A percentile compares a stretch with the other conserved stretches of the same genome.
phyloP scores from a whole-genome alignment of 31 red algal species.

The Asparagopsis taxiformis region DNA sequence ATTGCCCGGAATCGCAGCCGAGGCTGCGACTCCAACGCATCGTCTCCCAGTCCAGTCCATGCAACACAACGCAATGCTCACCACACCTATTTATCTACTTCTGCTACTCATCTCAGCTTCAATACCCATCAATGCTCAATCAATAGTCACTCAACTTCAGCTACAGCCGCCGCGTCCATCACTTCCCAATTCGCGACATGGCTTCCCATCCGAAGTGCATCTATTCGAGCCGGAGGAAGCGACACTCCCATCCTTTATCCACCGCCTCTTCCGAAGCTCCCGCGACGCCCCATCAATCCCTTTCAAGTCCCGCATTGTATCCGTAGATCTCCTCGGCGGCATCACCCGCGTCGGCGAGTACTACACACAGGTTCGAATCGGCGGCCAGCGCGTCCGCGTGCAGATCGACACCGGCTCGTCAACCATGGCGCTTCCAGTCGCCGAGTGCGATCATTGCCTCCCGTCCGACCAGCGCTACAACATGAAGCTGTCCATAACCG shows the following conservation, averaged over 20 bases:
- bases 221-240: constrained; percentile 5
- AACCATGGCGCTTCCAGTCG: constrained; percentile 48
- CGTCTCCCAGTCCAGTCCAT: no score
- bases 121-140: not conserved
- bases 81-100: not conserved
- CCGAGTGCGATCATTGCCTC: constrained; percentile 44
- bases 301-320: constrained; percentile 36
- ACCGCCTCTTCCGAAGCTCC: not conserved
- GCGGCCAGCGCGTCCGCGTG: constrained; percentile 49
- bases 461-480: constrained; percentile 75
- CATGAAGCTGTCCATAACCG: constrained; percentile 18
- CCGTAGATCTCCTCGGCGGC: constrained; percentile 57
- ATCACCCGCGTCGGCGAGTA: constrained; percentile 74
- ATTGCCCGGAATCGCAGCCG: no score
- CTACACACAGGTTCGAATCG: constrained; percentile 42
- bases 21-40: no score
- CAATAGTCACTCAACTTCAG: not conserved
- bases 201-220: constrained; percentile 19
- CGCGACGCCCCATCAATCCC: constrained; percentile 1
- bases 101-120: not conserved
- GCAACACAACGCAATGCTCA: no score
- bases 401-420: constrained; percentile 71
- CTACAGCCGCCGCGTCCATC: not conserved
- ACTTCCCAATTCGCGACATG: not conserved
- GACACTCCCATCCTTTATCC: not conserved